Base-by-base conservation (phyloP, 805 yeast genomes). In the Candida schatavii region DNA sequence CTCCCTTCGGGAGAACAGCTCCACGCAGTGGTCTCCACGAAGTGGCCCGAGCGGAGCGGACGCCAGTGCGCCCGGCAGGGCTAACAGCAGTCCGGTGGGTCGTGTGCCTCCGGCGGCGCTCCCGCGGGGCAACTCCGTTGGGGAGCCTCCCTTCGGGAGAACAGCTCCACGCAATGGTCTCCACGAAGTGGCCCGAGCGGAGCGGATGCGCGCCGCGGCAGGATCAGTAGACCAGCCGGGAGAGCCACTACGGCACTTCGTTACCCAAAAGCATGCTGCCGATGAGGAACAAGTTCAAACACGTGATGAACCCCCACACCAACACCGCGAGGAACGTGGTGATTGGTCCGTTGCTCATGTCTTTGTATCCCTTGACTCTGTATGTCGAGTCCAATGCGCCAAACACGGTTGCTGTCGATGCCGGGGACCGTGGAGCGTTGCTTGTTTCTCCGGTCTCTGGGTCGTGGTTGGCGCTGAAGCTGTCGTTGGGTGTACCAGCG, bases 271-370 rank as follows among this genome's bases (percentile, higher is more conserved):
- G 18, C 49, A 56, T 46, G 38, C 61, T 58, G 22, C 63, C 68
- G 13, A 88, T 77, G 52, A 88, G 69, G 66, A 84, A 88, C 44
- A 83, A 65, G 55, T 88, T 88, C 54, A 88, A 73, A 20, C 79
- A 68, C 5, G 89, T 78, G 18, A 88, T 85, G 19, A 81, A 71
- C 0, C 76, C 76, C 88, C 95, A 88, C 11, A 85, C 76, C 20
- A 74, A 43, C 10, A 81, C 55, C 2, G 93, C 87, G 1, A 68
- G 36, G 33, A 71, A 57, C 3, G 85, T 68, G 35, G 85, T 72
- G 27, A 69, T 40, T 9, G 68, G 69, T 14, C 87, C 78, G 57
- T 85, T 86, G 53, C 90, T 83, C 75, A 84, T 80, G 62, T 87
- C 95, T 37, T 72, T 74, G 42, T 62, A 70, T 17, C 68, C 71